phyloP scores from a whole-genome alignment of 1,284 basidiomycete genomes.

The Boletus semigastroideus region DNA sequence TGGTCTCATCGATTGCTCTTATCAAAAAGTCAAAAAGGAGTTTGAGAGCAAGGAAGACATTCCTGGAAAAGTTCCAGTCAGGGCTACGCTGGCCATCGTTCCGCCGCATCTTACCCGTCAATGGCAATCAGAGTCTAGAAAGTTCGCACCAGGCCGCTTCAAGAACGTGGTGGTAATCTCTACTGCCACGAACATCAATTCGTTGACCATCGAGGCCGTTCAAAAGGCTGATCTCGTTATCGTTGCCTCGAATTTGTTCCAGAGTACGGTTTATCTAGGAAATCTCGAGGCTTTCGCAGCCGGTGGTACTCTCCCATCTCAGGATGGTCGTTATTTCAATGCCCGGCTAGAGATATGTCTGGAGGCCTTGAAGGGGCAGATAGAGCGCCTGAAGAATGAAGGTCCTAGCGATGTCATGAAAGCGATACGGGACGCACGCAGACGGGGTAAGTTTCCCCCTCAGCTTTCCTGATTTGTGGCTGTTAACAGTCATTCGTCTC shows the following conservation, averaged over 20 bases:
- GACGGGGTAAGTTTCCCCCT: slow-evolving; percentile 46
- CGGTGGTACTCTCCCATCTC: slow-evolving; percentile 59
- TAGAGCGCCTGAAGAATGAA: slow-evolving; percentile 61
- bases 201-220: slow-evolving; percentile 72
- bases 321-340: slow-evolving; percentile 87
- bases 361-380: slow-evolving; percentile 60
- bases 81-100: slow-evolving; percentile 84
- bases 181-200: slow-evolving; percentile 73
- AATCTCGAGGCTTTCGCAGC: slow-evolving; percentile 74
- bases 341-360: slow-evolving; percentile 70
- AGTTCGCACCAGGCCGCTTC: slow-evolving; percentile 73
- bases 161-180: slow-evolving; percentile 68
- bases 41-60: slow-evolving; percentile 54
- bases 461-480: slow-evolving; percentile 6
- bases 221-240: slow-evolving; percentile 86
- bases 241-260: slow-evolving; percentile 85
- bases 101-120: slow-evolving; percentile 89
- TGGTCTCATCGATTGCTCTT: slow-evolving; percentile 77
- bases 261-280: slow-evolving; percentile 72
- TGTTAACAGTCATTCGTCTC: slow-evolving; percentile 3
- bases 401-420: slow-evolving; percentile 61
- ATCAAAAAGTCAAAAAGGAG: slow-evolving; percentile 55
- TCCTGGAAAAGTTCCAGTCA: slow-evolving; percentile 68
- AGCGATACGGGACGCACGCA: slow-evolving; percentile 59
- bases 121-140: slow-evolving; percentile 85